phyloP scores from a whole-genome alignment of 257 asterid species.

The Jaltomata sinuosa region DNA sequence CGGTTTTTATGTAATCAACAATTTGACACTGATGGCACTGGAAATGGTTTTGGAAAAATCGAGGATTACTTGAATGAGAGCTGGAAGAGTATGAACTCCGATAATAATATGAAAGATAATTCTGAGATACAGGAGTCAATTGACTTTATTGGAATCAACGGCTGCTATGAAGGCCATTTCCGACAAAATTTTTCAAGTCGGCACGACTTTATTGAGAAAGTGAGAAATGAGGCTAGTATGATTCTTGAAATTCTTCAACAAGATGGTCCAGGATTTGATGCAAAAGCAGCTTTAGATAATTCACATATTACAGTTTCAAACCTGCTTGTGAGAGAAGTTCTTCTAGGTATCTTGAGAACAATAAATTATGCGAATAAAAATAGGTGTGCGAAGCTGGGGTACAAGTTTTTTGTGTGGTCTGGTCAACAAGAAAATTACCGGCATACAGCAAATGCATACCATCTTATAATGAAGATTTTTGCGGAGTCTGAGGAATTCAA shows the following conservation, averaged over 20 bases:
- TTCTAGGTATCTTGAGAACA: conserved; percentile 53
- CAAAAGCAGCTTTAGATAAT: conserved; percentile 39
- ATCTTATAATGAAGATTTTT: conserved; percentile 71
- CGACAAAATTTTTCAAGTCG: conserved; percentile 25
- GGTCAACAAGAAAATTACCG: conserved; percentile 64
- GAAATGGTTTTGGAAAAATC: conserved; percentile 49
- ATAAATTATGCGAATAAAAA: conserved; percentile 42
- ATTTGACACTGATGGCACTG: conserved; percentile 34
- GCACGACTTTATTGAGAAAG: conserved; percentile 33
- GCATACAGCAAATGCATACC: conserved; percentile 60
- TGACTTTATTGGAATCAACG: conserved; percentile 7
- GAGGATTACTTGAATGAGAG: conserved; percentile 66
- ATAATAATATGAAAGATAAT: conserved; percentile 28
- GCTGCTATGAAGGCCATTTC: conserved; percentile 7
- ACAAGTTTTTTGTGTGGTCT: conserved; percentile 87
- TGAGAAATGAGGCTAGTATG: conserved; percentile 40
- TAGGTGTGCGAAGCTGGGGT: conserved; percentile 81
- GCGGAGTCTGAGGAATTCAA: conserved; percentile 72
- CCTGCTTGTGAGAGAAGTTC: conserved; percentile 85
- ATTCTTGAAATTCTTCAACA: conserved; percentile 69
- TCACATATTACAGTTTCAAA: conserved; percentile 59
- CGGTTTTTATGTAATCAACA: conserved; percentile 39
- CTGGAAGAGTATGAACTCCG: conserved; percentile 39
- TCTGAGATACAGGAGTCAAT: conserved; percentile 9
- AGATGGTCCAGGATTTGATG: conserved; percentile 75